Percentiles rank a stretch among this genome's conserved stretches.
Evolutionary conservation across 352 stramenopile species (phyloP).

Genomic region (Phytophthora sp.): DNA sequence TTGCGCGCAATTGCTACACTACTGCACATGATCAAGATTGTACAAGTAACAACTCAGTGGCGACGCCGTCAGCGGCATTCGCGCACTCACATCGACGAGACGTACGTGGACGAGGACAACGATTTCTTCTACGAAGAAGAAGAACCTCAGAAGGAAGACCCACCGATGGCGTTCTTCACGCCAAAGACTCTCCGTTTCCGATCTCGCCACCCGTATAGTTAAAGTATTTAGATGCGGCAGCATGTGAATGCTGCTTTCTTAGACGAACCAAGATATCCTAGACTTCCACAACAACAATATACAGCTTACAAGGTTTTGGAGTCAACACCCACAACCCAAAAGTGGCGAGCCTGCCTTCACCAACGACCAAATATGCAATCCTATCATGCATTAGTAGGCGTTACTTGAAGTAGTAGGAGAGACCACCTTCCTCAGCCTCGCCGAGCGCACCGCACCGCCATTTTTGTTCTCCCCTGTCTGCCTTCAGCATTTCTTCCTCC

Average conservation of each 20-base stretch:
- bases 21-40: conserved; percentile 55
- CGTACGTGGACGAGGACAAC: conserved; percentile 15
- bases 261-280: background rate
- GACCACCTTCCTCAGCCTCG: conserved; percentile 1
- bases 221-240: conserved; percentile 31
- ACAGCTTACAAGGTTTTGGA: no score
- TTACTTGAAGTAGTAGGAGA: conserved; percentile 32
- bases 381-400: conserved; percentile 42
- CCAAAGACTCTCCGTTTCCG: conserved; percentile 30
- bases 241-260: conserved; percentile 1
- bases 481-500: conserved; percentile 9
- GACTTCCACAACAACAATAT: background rate
- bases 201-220: conserved; percentile 24
- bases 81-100: conserved; percentile 4
- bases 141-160: conserved; percentile 27
- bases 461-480: conserved; percentile 2
- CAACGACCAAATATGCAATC: conserved; percentile 28
- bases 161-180: conserved; percentile 22
- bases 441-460: background rate
- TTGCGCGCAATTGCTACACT: conserved; percentile 58
- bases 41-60: conserved; percentile 25
- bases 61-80: conserved; percentile 6
- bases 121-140: conserved; percentile 23
- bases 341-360: background rate
- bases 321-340: background rate